These are phyloP conservation scores for Solanum paucissectum DNA, from an alignment of 257 asterid genomes.

Conservation along the genomic window DNA sequence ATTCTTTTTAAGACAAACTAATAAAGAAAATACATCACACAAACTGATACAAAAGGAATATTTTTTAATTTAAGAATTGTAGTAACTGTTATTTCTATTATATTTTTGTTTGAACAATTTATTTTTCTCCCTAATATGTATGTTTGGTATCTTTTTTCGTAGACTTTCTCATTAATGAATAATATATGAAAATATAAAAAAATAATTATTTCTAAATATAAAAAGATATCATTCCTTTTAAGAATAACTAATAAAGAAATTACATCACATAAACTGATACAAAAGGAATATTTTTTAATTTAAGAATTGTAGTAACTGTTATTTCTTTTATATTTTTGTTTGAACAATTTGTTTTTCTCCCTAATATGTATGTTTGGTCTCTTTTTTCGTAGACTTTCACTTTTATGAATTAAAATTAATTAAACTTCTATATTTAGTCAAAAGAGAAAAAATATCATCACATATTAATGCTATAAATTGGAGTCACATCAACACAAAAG, in stretches of 20 bases:
- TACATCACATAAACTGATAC: background rate
- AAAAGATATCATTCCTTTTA: too few relatives aligned
- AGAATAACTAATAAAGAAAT: too few relatives aligned
- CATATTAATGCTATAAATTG: background rate
- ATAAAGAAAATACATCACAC: too few relatives aligned
- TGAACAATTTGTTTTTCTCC: background rate
- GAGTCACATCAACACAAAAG: background rate
- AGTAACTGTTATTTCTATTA: too few relatives aligned
- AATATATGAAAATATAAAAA: too few relatives aligned
- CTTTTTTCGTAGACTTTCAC: background rate
- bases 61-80: too few relatives aligned
- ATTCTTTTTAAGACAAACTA: too few relatives aligned
- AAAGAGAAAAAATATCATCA: background rate
- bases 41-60: background rate
- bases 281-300: background rate
- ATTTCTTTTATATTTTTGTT: background rate
- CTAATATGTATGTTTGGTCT: background rate
- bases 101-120: too few relatives aligned
- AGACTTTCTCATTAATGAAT: too few relatives aligned
- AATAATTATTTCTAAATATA: too few relatives aligned
- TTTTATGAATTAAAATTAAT: background rate
- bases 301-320: background rate
- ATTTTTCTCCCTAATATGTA: too few relatives aligned
- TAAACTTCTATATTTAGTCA: background rate
- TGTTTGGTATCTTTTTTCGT: too few relatives aligned